Evolutionary conservation across 768 basidiomycete species (phyloP), one percentile per base, ranked within the genome.

Genomic region (Panaeolus cyanescens): DNA sequence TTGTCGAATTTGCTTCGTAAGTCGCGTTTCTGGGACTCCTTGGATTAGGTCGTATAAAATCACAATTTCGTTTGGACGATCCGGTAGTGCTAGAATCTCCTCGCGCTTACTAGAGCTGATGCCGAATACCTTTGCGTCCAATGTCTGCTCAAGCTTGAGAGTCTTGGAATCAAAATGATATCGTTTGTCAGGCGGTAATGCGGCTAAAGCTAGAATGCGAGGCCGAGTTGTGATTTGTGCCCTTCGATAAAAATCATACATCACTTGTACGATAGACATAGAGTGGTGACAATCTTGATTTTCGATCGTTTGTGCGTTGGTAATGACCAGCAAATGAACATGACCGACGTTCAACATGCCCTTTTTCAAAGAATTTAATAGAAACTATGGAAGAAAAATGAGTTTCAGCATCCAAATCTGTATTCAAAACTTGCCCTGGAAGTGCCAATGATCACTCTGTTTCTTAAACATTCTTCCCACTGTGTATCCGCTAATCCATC

Each of bases 31-130:
- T 10, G 67, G 65, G 6, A 67, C 64, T 28, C 71, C 63, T n/a
- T 66, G 59, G 8, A 73, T 64, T 19, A 75, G 60, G 39, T 85
- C 84, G 61, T 88, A 90, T 30, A 81, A 72, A 28, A 90, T 71
- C 20, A 90, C 81, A 2, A 82, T 61, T 67, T 89, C 87, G 28
- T 68, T 72, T 12, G 85, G 84, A 17, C 70, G 70, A 65, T 79
- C 75, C 30, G 72, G 70, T n/a, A 75, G 63, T 37, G 71, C 70
- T 31, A 73, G 69, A 62, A 73, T 69, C 54, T 72, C 72, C 36
- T 66, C 64, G 57, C 75, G 69, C 54, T 70, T 69, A n/a, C 70
- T 68, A 54, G 65, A 66, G n/a, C 75, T 67, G 28, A 80, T 64
- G 7, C 79, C 78, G 62, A 70, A 72, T 32, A 80, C 71, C 63